Evolutionary conservation across 257 asterid genomes (phyloP).

Genomic region (Penstemon barbatus): DNA sequence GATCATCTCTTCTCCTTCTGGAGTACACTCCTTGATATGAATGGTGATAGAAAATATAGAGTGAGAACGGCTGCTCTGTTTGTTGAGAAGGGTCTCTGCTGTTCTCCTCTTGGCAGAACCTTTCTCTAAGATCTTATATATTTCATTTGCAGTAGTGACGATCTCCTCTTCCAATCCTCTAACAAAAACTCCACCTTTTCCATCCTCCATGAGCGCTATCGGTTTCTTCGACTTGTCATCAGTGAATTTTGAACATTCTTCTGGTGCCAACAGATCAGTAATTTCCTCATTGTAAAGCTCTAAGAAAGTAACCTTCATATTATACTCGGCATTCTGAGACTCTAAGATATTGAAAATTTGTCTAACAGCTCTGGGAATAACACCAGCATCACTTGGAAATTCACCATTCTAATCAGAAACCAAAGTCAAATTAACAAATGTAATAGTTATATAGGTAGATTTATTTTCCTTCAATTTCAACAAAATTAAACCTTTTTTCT

Average conservation of each 20-base stretch:
- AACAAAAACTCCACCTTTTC: constrained; percentile 94
- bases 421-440: constrained; percentile 30
- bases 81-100: constrained; percentile 97
- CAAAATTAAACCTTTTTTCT: constrained; percentile 68
- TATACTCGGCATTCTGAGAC: constrained; percentile 91
- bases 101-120: constrained; percentile 98
- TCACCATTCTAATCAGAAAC: constrained; percentile 78
- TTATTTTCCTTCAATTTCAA: not conserved
- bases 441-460: not conserved
- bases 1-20: constrained; percentile 98
- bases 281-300: constrained; percentile 97
- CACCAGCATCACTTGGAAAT: constrained; percentile 96
- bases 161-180: constrained; percentile 98
- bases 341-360: constrained; percentile 91
- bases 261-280: constrained; percentile 91
- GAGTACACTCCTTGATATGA: constrained; percentile 95
- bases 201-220: constrained; percentile 97
- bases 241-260: constrained; percentile 63
- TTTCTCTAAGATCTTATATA: constrained; percentile 84
- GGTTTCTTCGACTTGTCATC: constrained; percentile 96
- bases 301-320: constrained; percentile 87
- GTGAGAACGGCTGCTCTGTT: constrained; percentile 99
- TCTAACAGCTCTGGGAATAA: constrained; percentile 95
- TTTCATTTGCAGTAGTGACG: constrained; percentile 90
- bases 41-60: constrained; percentile 92